Percentiles rank a stretch among this genome's conserved stretches.
Conservation (phyloP, 2,329 filamentous ascomycete genomes). For the Hymenoscyphus fraxineus region DNA sequence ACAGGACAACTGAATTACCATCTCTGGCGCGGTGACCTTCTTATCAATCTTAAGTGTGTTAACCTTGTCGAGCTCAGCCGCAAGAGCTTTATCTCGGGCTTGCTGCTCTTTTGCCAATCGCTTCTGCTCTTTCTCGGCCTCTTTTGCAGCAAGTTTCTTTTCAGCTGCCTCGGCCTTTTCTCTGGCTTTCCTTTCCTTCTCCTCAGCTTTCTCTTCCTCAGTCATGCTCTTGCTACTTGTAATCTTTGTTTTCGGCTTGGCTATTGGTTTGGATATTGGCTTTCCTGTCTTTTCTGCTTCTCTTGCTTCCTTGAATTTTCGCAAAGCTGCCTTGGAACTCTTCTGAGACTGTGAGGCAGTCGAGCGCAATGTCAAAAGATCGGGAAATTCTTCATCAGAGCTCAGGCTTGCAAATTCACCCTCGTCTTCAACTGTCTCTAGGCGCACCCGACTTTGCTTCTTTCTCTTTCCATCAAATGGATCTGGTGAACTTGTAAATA, state of each 20-base stretch:
- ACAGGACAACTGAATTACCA: constrained; percentile 68
- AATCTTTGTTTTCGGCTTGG: not conserved
- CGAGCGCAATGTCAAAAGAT: not conserved
- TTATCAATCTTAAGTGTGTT: constrained; percentile 73
- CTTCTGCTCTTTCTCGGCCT: constrained; percentile 48
- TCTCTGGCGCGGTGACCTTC: constrained; percentile 68
- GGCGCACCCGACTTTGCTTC: constrained; percentile 1
- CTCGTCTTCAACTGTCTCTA: not conserved
- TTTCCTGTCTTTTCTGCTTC: constrained; percentile 5
- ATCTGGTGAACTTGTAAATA: constrained; percentile 23
- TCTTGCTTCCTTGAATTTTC: constrained; percentile 8
- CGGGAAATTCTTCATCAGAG: constrained; percentile 4
- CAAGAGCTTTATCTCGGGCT: constrained; percentile 58
- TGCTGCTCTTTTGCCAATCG: constrained; percentile 59
- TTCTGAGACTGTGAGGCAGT: not conserved
- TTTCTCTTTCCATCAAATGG: constrained; percentile 10
- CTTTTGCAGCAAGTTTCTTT: constrained; percentile 25
- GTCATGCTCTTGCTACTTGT: not conserved
- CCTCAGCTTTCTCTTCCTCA: not conserved
- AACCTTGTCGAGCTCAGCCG: constrained; percentile 64
- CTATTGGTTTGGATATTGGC: not conserved
- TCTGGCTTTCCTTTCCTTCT: constrained; percentile 14
- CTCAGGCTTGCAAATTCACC: not conserved
- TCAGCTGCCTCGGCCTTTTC: constrained; percentile 22
- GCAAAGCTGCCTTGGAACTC: constrained; percentile 12